Evolutionary conservation across 306 rosid genomes (phyloP).

Genomic region (Prunus kanzakura): DNA sequence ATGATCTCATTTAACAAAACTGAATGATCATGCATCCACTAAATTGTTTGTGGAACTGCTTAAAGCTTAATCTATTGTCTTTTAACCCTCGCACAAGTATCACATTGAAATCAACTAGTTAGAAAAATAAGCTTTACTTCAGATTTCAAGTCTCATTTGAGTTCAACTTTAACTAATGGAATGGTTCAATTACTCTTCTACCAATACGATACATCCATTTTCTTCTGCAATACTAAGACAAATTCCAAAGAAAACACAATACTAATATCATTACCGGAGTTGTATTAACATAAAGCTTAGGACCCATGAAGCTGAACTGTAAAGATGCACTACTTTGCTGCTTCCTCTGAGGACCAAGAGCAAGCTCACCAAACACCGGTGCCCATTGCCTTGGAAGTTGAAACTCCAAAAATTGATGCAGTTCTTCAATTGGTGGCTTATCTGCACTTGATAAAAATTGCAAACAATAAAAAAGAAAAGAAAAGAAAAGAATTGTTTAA

Average conservation of each 20-base stretch:
- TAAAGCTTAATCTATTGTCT: neutral
- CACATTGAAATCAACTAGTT: neutral
- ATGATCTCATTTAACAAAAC: neutral
- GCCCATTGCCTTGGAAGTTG: slow-evolving; percentile 92
- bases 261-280: slow-evolving; percentile 46
- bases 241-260: neutral
- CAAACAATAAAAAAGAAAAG: neutral
- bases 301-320: slow-evolving; percentile 89
- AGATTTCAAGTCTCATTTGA: neutral
- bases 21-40: neutral
- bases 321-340: slow-evolving; percentile 56
- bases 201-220: neutral
- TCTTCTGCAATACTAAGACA: neutral
- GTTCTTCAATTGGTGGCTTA: slow-evolving; percentile 62
- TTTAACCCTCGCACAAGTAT: neutral
- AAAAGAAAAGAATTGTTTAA: neutral
- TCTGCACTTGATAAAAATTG: slow-evolving; percentile 41
- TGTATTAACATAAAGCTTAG: slow-evolving; percentile 80
- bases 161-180: neutral
- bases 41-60: neutral
- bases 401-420: slow-evolving; percentile 77
- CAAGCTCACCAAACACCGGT: slow-evolving; percentile 79
- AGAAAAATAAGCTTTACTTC: neutral
- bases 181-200: neutral
- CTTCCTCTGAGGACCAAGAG: slow-evolving; percentile 76